Base-by-base conservation (phyloP, 106 monocot species). In the Dendrobium officinale region DNA sequence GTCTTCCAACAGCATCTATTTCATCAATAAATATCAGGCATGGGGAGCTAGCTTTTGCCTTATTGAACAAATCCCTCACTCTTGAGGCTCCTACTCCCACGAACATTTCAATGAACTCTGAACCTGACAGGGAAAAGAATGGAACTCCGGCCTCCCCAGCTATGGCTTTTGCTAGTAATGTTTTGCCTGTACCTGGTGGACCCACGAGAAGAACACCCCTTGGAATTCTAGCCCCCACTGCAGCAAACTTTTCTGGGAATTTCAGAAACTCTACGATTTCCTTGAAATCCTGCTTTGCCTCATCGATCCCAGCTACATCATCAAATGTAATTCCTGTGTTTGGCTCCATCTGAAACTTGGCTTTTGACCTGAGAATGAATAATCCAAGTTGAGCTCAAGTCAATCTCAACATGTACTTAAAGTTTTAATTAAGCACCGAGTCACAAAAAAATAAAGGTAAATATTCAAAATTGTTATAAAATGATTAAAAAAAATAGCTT, bases 301-400 rank as follows among this genome's bases (percentile, higher is more conserved):
- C 91, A 75, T 93, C 91, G 17, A 93, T 86, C 51, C 93, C 93
- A 56, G 89, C 93, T 45, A 93, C 89, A 51, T 93, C 91, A 72
- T 93, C 87, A 43, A 93, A 93, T 72, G 93, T 93, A 56, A 93
- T 80, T 20, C 91, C 91, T 17, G 93, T 93, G 80, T 91, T 91
- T 24, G 93, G 91, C 78, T 91, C 93, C 89, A 93, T 93, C 83
- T 91, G 81, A 76, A 93, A 93, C 82, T 91, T 91, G 45, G 93
- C 93, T 74, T 91, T 93, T 9, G 89, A 89, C 87, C 89, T 92
- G 43, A 19, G 9, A 58, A 58, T 4, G 18, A 92, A 67, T 7
- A 85, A 67, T 3, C 81, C 92, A 44, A 92, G 73, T n/a, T 87
- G 68, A 29, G 87, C 81, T 80, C 89, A 77, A 9, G 37, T 37